Base-by-base conservation (phyloP, 177 flowering plant species). In the Vitis hybrid region DNA sequence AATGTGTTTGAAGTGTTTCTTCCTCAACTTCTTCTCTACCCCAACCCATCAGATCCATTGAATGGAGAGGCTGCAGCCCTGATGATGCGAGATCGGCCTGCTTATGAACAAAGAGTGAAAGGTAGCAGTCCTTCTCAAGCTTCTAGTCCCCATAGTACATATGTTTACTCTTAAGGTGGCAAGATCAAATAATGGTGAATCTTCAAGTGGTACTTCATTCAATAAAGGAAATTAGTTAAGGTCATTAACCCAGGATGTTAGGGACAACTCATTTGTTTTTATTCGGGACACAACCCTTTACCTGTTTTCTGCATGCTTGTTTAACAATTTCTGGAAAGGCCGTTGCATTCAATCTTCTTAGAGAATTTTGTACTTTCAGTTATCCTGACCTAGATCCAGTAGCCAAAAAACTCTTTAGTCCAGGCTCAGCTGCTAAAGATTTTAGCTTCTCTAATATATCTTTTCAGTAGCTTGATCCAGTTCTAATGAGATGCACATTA, bases 51-150 rank as follows among this genome's bases (percentile, higher is more conserved):
- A 2, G 93, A 91, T 71, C 98, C 98, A 60, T 75, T 93, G 70
- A 93, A 91, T 72, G 93, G 97, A 4, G 98, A 91, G 70, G 98
- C 98, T 51, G 98, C 97, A 51, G 82, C 94, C 3, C 62, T 93
- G 60, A 87, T 91, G 94, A 88, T 89, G 89, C 88, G 82, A 66
- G 94, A 91, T 62, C 82, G 74, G 14, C 55, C 81, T 33, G 80
- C 75, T 20, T 93, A 93, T 71, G 97, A 93, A 13, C 85, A 82
- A 69, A 87, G 83, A 77, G 97, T 93, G 10, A 93, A 85, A 88
- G 98, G 98, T 89, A 71, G 70, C 26, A 45, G 8, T 53, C 31
- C 51, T 45, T 49, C 52, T 51, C 18, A 3, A 33, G 16, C 3
- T 65, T 65, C 45, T 53, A 5, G 29, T 53, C 4, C 22, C 10